Evolutionary conservation across 73 alveolate species (phyloP).

Genomic region (Halteria grandinella): DNA sequence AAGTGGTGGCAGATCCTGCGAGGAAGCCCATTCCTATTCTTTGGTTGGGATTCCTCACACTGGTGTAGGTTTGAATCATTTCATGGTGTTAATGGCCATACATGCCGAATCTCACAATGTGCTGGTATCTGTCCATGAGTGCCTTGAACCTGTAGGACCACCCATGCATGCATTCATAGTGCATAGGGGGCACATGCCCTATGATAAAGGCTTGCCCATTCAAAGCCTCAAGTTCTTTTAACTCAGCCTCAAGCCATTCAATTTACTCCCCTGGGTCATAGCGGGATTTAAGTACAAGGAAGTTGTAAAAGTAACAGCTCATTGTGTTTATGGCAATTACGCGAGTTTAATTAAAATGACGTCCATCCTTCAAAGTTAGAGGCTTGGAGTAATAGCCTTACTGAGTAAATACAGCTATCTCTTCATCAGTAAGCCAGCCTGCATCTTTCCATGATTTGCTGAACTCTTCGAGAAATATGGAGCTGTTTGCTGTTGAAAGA

Average conservation of each 20-base stretch:
- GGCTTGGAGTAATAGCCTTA: constrained; percentile 6
- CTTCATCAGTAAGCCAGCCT: not conserved
- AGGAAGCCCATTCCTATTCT: constrained; percentile 29
- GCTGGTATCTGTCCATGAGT: constrained; percentile 64
- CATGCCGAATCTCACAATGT: constrained; percentile 35
- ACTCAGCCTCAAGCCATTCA: constrained; percentile 52
- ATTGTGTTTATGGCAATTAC: constrained; percentile 58
- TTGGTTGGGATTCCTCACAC: not conserved
- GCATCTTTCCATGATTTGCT: not conserved
- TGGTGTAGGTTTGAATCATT: not conserved
- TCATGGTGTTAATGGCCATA: constrained; percentile 67
- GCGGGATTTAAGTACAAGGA: constrained; percentile 1
- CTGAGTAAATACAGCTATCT: not conserved
- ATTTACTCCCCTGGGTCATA: constrained; percentile 59
- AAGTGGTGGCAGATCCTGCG: constrained; percentile 57
- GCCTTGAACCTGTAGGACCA: constrained; percentile 56
- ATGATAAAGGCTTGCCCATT: constrained; percentile 55
- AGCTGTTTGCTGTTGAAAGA: not conserved
- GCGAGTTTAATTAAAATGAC: not conserved
- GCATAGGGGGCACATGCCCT: constrained; percentile 55
- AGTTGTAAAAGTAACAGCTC: constrained; percentile 56
- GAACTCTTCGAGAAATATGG: constrained; percentile 11
- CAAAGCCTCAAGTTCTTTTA: constrained; percentile 34
- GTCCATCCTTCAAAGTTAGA: constrained; percentile 34
- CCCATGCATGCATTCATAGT: constrained; percentile 41